A percentile compares a stretch with the other conserved stretches of the same genome.
These are phyloP conservation scores for Pichia sp. DNA, from an alignment of 1,139 yeast species.

Conservation along the genomic window DNA sequence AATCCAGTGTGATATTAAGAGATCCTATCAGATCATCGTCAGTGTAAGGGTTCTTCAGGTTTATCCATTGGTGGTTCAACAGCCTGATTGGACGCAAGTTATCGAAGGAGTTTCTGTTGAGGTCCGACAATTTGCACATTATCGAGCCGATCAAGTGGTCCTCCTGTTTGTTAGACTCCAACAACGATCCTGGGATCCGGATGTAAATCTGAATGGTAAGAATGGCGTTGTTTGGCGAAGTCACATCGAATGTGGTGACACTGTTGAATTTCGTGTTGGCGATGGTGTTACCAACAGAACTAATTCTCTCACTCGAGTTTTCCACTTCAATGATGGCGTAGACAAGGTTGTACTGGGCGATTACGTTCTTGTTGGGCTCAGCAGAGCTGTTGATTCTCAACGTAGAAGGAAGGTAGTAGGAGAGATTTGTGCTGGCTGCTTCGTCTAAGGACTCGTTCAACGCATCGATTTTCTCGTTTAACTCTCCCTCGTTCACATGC, in stretches of 20 bases:
- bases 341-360: constrained; percentile 35
- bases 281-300: constrained; percentile 38
- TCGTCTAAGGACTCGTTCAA: constrained; percentile 35
- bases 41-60: constrained; percentile 32
- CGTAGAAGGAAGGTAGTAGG: constrained; percentile 60
- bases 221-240: constrained; percentile 45
- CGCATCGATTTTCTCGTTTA: constrained; percentile 39
- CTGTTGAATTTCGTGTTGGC: constrained; percentile 73
- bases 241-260: constrained; percentile 87
- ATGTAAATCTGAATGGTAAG: constrained; percentile 70
- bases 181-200: constrained; percentile 64
- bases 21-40: constrained; percentile 42
- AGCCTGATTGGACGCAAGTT: constrained; percentile 35
- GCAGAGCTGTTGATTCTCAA: constrained; percentile 43
- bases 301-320: constrained; percentile 44
- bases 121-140: constrained; percentile 33
- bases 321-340: constrained; percentile 75
- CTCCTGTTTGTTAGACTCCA: constrained; percentile 35
- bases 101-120: constrained; percentile 22
- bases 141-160: constrained; percentile 34
- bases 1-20: constrained; percentile 69
- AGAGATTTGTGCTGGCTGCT: constrained; percentile 30
- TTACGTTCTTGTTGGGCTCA: constrained; percentile 47
- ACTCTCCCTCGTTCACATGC: constrained; percentile 38
- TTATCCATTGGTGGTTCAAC: constrained; percentile 46